These are phyloP conservation scores for Spergularia azorica DNA, from an alignment of 179 eudicot species.

Conservation along the genomic window DNA sequence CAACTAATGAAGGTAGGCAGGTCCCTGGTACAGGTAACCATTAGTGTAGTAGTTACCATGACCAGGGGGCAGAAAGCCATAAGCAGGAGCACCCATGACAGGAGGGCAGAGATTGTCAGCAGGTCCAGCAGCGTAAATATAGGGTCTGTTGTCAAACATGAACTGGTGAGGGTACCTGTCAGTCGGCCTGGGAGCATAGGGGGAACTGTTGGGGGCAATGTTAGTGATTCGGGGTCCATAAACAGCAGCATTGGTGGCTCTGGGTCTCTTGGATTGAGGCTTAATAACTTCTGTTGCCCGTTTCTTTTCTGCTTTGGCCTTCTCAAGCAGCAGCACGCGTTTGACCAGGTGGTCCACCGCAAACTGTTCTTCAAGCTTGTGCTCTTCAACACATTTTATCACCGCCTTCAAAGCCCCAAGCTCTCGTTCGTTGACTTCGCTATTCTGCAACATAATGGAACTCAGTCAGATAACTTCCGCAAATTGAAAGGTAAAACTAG, in stretches of 20 bases:
- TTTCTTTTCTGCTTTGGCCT: conserved; percentile 95
- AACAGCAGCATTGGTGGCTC: conserved; percentile 58
- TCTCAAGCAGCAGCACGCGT: conserved; percentile 74
- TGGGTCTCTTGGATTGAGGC: conserved; percentile 93
- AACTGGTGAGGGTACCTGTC: conserved; percentile 87
- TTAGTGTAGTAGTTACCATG: conserved; percentile 83
- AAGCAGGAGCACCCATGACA: conserved; percentile 57
- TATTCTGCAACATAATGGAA: conserved; percentile 41
- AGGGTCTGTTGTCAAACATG: conserved; percentile 78
- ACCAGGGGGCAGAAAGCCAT: conserved; percentile 55
- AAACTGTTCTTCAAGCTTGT: conserved; percentile 77
- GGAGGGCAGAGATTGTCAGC: conserved; percentile 63
- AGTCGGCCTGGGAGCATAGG: conserved; percentile 56
- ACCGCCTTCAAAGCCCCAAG: conserved; percentile 83
- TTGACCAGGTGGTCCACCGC: conserved; percentile 76
- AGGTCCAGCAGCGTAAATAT: conserved; percentile 59
- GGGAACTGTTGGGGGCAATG: conserved; percentile 54
- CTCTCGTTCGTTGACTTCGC: conserved; percentile 77
- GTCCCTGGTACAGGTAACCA: conserved; percentile 81
- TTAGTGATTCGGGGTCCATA: conserved; percentile 59
- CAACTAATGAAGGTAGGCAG: conserved; percentile 81
- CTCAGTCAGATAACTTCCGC: neutral
- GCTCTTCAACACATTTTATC: conserved; percentile 89
- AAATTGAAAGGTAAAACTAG: neutral
- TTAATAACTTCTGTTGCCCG: conserved; percentile 82